phyloP scores from a whole-genome alignment of 768 basidiomycete species.

The Hygrocybe coccinea region DNA sequence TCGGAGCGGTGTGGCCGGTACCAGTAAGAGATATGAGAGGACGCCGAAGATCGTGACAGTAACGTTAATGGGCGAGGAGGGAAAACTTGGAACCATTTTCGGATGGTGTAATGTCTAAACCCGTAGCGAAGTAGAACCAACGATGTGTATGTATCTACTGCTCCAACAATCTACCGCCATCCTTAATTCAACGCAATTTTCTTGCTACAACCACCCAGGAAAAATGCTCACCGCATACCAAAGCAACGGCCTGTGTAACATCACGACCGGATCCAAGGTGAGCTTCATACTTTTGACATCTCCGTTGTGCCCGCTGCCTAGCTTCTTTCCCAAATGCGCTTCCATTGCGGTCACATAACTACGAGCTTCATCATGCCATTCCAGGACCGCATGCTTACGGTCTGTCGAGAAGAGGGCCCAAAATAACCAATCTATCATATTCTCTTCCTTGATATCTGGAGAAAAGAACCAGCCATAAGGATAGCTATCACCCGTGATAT shows the following conservation, averaged over 20 bases:
- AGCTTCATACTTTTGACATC: slow-evolving; percentile 44
- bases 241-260: slow-evolving; percentile 53
- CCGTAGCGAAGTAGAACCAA: slow-evolving; percentile 38
- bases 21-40: slow-evolving; percentile 39
- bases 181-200: not conserved
- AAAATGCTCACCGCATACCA: slow-evolving; percentile 52
- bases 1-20: slow-evolving; percentile 42
- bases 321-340: slow-evolving; percentile 32
- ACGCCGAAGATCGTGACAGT: slow-evolving; percentile 39
- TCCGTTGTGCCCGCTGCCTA: slow-evolving; percentile 39
- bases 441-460: slow-evolving; percentile 38
- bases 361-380: slow-evolving; percentile 49
- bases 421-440: slow-evolving; percentile 57
- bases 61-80: slow-evolving; percentile 47
- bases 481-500: slow-evolving; percentile 29
- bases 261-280: slow-evolving; percentile 53
- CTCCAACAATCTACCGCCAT: slow-evolving; percentile 43
- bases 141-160: slow-evolving; percentile 45
- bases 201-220: not conserved
- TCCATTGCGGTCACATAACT: slow-evolving; percentile 43
- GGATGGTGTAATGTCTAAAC: slow-evolving; percentile 49
- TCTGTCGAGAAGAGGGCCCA: slow-evolving; percentile 56
- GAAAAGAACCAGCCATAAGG: slow-evolving; percentile 52
- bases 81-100: slow-evolving; percentile 39
- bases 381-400: slow-evolving; percentile 23